Base-by-base conservation (phyloP, 208 protist species). In the Hexamita inflata region DNA sequence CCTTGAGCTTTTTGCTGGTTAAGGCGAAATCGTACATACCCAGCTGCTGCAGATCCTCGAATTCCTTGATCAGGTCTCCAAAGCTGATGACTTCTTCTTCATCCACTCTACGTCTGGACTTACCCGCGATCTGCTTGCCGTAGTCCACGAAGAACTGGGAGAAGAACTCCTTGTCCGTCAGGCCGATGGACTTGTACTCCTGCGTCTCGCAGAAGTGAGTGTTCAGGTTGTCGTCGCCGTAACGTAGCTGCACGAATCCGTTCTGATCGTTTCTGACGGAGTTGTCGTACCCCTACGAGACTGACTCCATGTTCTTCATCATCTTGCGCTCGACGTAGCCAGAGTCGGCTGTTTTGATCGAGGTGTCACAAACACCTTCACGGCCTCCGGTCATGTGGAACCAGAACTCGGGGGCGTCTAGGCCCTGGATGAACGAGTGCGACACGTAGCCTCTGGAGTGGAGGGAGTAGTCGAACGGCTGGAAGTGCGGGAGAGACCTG, bases 341-440 rank as follows among this genome's bases (percentile, higher is more conserved):
- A 30, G 94, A 98, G 76, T 98, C 92, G 34, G 95, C 89, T 0
- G 97, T 99, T 86, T 99, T 99, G 41, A 97, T 92, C 42, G 95
- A 95, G 26, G 97, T 99, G 85, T 99, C 97, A 83, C 99, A 97
- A 0, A 99, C 84, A 80, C 97, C 97, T 82, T 96, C 91, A 53
- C 92, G 70, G 73, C 96, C 96, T 66, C 94, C 95, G 93, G 98
- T 98, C 38, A 95, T 94, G 82, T 99, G 97, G 86, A 99, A 99
- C 88, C 95, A 98, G 78, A 99, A 97, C 86, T 99, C 96, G 79
- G 90, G 85, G 39, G 96, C 95, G 35, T 92, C 96, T 34, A 99
- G 86, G 28, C 96, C 96, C 19, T 59, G 0, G 0, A 83, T 84
- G 85, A 98, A 99, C 9, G 90, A 94, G 80, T 97, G 96, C 39